phyloP scores from a whole-genome alignment of 805 yeast species.

The Cyberlindnera veronae region DNA sequence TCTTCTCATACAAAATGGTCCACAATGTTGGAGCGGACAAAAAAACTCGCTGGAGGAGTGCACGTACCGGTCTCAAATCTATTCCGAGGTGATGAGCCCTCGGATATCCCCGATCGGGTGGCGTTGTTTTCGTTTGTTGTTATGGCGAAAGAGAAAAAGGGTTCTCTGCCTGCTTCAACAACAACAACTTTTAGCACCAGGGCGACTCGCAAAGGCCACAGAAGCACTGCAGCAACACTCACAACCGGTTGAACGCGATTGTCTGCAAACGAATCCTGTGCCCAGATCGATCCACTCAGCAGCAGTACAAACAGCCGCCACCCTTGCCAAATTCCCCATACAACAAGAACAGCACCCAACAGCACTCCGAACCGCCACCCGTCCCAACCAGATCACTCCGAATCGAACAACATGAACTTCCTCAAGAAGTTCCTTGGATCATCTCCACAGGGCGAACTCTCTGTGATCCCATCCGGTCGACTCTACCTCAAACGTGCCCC shows the following conservation, averaged over 20 bases:
- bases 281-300: too few species aligned
- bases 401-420: conserved; percentile 56
- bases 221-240: too few species aligned
- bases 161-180: background rate
- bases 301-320: too few species aligned
- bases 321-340: too few species aligned
- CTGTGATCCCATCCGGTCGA: conserved; percentile 75
- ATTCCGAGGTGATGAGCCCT: conserved; percentile 9
- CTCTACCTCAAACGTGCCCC: conserved; percentile 70
- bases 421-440: conserved; percentile 60
- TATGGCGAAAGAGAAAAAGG: background rate
- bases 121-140: conserved; percentile 6
- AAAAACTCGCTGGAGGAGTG: conserved; percentile 3
- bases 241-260: too few species aligned
- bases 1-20: background rate
- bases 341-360: too few species aligned
- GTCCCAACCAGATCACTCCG: background rate
- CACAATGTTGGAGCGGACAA: background rate
- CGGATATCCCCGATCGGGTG: conserved; percentile 4
- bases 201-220: too few species aligned
- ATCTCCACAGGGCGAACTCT: conserved; percentile 55
- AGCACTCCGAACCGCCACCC: background rate
- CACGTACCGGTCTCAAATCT: conserved; percentile 1
- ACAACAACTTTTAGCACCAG: too few species aligned
- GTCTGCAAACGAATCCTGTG: too few species aligned